Evolutionary conservation across 345 rosid species (phyloP).

Genomic region (Murraya paniculata): DNA sequence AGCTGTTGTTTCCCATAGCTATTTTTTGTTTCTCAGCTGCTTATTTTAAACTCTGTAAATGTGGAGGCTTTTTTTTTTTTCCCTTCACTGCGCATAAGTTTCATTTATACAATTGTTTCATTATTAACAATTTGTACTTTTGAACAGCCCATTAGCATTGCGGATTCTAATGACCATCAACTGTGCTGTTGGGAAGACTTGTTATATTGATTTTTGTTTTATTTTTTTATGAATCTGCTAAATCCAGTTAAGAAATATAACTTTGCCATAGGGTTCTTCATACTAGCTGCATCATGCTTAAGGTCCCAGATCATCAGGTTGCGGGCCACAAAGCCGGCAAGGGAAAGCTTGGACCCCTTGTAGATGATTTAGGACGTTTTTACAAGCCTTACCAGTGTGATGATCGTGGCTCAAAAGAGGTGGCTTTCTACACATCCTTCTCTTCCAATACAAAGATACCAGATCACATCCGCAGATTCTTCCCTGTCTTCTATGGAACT

Average conservation of each 20-base stretch:
- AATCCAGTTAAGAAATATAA: constrained; percentile 5
- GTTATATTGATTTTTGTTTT: neutral
- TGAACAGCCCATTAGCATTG: neutral
- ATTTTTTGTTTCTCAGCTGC: neutral
- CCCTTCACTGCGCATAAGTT: neutral
- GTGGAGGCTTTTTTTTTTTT: neutral
- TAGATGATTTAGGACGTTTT: constrained; percentile 78
- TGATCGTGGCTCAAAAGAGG: constrained; percentile 69
- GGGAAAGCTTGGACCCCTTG: constrained; percentile 74
- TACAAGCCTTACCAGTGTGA: constrained; percentile 84
- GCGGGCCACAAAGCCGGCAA: constrained; percentile 76
- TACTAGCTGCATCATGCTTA: constrained; percentile 50
- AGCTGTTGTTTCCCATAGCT: neutral
- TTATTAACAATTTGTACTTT: neutral
- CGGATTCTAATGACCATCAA: neutral
- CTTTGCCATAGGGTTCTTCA: constrained; percentile 18
- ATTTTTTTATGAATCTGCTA: neutral
- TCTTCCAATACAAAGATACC: constrained; percentile 58
- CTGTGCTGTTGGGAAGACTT: neutral
- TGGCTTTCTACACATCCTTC: constrained; percentile 68
- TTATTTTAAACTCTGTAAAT: neutral
- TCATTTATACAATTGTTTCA: no score
- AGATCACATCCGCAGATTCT: constrained; percentile 56
- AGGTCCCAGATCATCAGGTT: constrained; percentile 89
- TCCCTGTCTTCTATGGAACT: constrained; percentile 74